Evolutionary conservation across 2,329 filamentous ascomycete species (phyloP).

Genomic region (Raffaelea ambrosiae): DNA sequence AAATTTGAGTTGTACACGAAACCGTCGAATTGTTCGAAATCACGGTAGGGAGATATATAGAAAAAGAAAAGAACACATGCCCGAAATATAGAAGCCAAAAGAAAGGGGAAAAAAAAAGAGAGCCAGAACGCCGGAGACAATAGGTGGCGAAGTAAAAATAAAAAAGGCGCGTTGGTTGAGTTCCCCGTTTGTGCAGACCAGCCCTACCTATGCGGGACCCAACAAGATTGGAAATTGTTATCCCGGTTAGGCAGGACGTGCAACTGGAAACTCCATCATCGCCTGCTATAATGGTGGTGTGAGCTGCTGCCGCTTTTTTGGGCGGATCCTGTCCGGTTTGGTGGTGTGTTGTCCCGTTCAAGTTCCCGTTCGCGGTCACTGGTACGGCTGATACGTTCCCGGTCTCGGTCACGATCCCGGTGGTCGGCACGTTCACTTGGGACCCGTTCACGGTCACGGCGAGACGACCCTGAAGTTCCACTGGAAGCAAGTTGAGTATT

Average conservation of each 20-base stretch:
- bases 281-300: conserved; percentile 8
- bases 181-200: too few relatives aligned
- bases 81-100: not conserved
- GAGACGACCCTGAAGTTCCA: conserved; percentile 7
- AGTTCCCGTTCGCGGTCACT: conserved; percentile 6
- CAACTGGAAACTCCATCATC: conserved; percentile 4
- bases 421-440: conserved; percentile 9
- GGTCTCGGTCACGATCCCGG: conserved; percentile 3
- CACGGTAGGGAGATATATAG: too few relatives aligned
- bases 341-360: conserved; percentile 10
- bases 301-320: conserved; percentile 1
- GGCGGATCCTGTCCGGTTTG: conserved; percentile 10
- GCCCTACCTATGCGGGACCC: not conserved
- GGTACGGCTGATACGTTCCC: conserved; percentile 4
- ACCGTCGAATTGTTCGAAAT: not conserved
- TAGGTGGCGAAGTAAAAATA: too few relatives aligned
- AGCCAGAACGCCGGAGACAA: not conserved
- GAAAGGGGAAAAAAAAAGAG: not conserved
- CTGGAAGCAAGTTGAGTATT: conserved; percentile 12
- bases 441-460: conserved; percentile 7
- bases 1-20: not conserved
- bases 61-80: too few relatives aligned
- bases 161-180: too few relatives aligned
- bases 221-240: not conserved
- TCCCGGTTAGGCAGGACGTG: not conserved